Evolutionary conservation across 2,329 filamentous ascomycete genomes (phyloP).

Genomic region (Knoxdaviesia proteae): DNA sequence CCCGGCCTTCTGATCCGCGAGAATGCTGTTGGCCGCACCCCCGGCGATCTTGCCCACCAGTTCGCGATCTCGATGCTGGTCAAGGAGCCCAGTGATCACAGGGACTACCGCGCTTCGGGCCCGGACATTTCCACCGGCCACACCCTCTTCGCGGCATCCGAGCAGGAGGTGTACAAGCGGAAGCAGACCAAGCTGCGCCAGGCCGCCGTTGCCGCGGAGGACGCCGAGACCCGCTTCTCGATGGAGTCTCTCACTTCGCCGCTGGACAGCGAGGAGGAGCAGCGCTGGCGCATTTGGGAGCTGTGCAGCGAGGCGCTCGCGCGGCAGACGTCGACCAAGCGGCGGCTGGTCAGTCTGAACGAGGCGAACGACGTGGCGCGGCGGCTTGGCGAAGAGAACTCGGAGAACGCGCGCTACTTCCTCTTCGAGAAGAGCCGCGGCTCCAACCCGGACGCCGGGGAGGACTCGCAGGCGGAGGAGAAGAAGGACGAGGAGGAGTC

Average conservation of each 20-base stretch:
- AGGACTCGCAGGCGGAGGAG: slow-evolving; percentile 8
- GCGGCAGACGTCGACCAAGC: slow-evolving; percentile 13
- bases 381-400: slow-evolving; percentile 29
- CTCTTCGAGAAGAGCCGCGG: slow-evolving; percentile 10
- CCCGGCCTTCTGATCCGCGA: slow-evolving; percentile 46
- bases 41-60: slow-evolving; percentile 36
- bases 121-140: not conserved
- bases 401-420: slow-evolving; percentile 16
- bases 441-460: slow-evolving; percentile 9
- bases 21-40: slow-evolving; percentile 57
- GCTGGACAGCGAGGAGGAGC: too few species aligned
- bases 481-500: slow-evolving; percentile 7
- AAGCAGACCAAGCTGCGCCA: not conserved
- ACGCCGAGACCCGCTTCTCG: not conserved
- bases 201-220: not conserved
- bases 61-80: not conserved
- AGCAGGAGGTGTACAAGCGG: not conserved
- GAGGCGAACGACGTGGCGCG: slow-evolving; percentile 38
- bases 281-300: too few species aligned
- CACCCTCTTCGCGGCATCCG: not conserved
- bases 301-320: not conserved
- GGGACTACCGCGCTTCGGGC: not conserved
- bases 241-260: too few species aligned
- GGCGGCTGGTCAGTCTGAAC: slow-evolving; percentile 30
- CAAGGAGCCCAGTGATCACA: not conserved